Evolutionary conservation across 441 rosid genomes (phyloP), one percentile per base, ranked within the genome.

Genomic region (Eruca vesicaria): DNA sequence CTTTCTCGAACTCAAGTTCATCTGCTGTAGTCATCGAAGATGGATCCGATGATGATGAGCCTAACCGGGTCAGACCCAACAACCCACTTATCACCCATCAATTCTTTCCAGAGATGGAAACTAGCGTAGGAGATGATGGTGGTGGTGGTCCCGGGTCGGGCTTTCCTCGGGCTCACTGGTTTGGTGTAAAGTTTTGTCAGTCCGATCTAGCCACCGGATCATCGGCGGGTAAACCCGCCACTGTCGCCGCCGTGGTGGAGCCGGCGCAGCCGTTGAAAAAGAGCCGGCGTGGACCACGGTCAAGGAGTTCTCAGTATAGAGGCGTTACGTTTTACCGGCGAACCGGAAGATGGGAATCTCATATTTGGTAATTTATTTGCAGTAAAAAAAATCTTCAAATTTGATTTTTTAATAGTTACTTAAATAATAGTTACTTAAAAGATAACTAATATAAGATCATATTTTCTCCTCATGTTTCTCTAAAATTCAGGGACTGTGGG

Each of bases 321-420:
- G 99, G 99, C 0, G 99, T 96, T 58, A 96, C 99, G 60, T 96
- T 89, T 73, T 96, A 96, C 83, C 87, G 99, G 81, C 84, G 99
- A 61, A 96, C 98, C 14, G 99, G 99, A 63, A 84, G 99, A 59
- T 93, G 99, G 97, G 97, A 93, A 68, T 93, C 99, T 69, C 98
- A 96, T 83, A 96, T 96, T 70, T 91, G 98, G 98, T 89, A 55
- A 57, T 3, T 19, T 56, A 2, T 14, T 14, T 28, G 15, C 2
- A 10, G 15, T 65, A 2, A 8, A 19, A 43, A 29, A 32, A 1
- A 3, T 52, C 53, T 36, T 43, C 14, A 43, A 14, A 53, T 55
- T 15, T 38, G 29, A 65, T 74, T 62, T 69, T 76, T 79, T 70
- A 58, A 73, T 71, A n/a, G n/a, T n/a, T n/a, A n/a, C 45, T 45